These are phyloP conservation scores for Entophlyctis luteolus DNA, from an alignment of 192 early-diverging fungal genomes.

Conservation along the genomic window DNA sequence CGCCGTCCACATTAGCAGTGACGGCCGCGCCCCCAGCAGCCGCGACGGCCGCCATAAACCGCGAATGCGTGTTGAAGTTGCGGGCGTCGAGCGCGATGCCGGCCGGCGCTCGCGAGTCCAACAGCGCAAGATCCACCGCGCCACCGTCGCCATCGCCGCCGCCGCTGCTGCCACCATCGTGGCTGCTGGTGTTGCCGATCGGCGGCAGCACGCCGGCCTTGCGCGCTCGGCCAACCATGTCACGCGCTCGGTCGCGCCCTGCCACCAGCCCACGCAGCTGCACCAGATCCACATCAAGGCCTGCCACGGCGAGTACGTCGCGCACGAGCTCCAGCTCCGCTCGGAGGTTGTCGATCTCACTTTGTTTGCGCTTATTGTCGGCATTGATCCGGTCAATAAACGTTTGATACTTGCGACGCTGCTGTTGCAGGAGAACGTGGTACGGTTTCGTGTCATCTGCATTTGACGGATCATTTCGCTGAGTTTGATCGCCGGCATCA, in stretches of 20 bases:
- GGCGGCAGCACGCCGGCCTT: slow-evolving; percentile 24
- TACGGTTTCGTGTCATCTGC: slow-evolving; percentile 13
- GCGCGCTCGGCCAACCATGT: slow-evolving; percentile 15
- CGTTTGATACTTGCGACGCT: slow-evolving; percentile 42
- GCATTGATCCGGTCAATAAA: slow-evolving; percentile 37
- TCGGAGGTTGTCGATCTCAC: slow-evolving; percentile 42
- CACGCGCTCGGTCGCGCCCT: not conserved
- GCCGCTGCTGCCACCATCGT: not conserved
- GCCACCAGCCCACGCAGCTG: slow-evolving; percentile 28
- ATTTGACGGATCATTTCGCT: slow-evolving; percentile 1
- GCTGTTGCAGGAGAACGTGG: slow-evolving; percentile 38
- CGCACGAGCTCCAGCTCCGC: slow-evolving; percentile 34
- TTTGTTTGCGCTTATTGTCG: slow-evolving; percentile 41
- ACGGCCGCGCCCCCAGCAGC: not conserved
- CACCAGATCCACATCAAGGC: slow-evolving; percentile 32
- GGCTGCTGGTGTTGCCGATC: not conserved
- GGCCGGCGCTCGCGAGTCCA: not conserved
- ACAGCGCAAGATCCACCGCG: not conserved
- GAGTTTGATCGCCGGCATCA: not conserved
- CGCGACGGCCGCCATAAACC: not conserved
- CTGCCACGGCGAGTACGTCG: slow-evolving; percentile 32
- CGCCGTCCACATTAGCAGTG: not conserved
- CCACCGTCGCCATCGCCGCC: not conserved
- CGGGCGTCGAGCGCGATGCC: slow-evolving; percentile 5
- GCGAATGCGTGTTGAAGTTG: too few relatives aligned